Base-by-base conservation (phyloP, 2,329 filamentous ascomycete genomes). In the Gaeumannomyces tritici region DNA sequence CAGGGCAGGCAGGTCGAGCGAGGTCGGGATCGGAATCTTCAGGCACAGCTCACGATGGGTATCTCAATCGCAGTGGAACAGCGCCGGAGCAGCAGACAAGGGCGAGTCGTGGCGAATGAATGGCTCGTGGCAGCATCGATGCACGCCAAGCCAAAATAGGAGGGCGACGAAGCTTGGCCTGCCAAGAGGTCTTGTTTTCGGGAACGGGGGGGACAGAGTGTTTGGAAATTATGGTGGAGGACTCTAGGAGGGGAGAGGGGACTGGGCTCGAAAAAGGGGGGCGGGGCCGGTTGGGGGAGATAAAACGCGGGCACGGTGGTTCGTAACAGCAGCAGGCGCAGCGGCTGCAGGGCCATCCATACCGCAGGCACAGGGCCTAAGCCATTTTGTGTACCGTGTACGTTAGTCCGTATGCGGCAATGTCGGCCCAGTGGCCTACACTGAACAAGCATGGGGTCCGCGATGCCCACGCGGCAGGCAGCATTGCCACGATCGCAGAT, bases 141-240 rank as follows among this genome's bases (percentile, higher is more conserved):
- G 59, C 59, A 61, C 59, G 59, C 59, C 59, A 61, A 61, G 59
- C 24, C 59, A 18, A 33, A 61, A 47, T 28, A 61, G 51, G 47
- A 61, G 51, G 51, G 42, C 54, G 54, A 55, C 26, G 54, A 61
- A 55, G 59, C 59, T 61, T 61, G 59, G 59, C 59, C 31, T 55
- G 59, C 59, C 59, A 61, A 61, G 59, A 61, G 54, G 35, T 61
- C 59, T 61, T 61, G 59, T 61, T 55, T 61, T 61, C 59, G 59
- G 59, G 59, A 55, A 61, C 47, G 51, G 59, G 59, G 59, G 42
- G 42, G 42, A 51, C 42, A 51, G 42, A 51, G 42, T 2, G 21
- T n/a, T 51, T 51, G 6, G 42, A 51, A 51, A 51, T 51, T 51
- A 29, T n/a, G 42, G 47, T 54, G 35, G 31, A 42, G 42, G 27